Evolutionary conservation across 2,329 filamentous ascomycete species (phyloP).

Genomic region (Penicillium polonicum): DNA sequence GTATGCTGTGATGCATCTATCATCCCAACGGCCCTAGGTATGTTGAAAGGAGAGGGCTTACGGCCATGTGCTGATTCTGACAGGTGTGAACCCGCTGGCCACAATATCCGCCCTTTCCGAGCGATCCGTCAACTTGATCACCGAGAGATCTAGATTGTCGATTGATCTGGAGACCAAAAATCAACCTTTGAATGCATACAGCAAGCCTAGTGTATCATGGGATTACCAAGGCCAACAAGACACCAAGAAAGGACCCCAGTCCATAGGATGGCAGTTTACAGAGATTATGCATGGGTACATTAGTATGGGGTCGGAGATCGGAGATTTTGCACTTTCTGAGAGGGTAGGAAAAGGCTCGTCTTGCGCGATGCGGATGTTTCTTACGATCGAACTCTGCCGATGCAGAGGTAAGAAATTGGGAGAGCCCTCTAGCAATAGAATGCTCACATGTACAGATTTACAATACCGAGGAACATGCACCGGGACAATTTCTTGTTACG

Average conservation of each 20-base stretch:
- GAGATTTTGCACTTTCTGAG: not conserved
- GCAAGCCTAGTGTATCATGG: not conserved
- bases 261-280: constrained; percentile 20
- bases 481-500: not conserved
- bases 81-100: constrained; percentile 62
- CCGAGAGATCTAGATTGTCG: constrained; percentile 41
- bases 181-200: constrained; percentile 7
- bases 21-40: constrained; percentile 60
- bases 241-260: not conserved
- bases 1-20: constrained; percentile 62
- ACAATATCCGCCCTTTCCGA: constrained; percentile 70
- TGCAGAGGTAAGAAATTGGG: not conserved
- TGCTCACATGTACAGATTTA: not conserved
- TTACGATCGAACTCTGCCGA: constrained; percentile 1
- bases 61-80: not conserved
- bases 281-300: constrained; percentile 17
- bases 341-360: not conserved
- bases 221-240: not conserved
- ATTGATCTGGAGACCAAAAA: constrained; percentile 41
- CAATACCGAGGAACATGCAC: constrained; percentile 1
- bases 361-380: not conserved
- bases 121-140: constrained; percentile 57
- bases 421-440: not conserved
- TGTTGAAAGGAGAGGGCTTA: not conserved
- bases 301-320: not conserved